A percentile compares a stretch with the other conserved stretches of the same genome.
Conservation (phyloP, 805 yeast species). For the Aciculoconidium aculeatum region DNA sequence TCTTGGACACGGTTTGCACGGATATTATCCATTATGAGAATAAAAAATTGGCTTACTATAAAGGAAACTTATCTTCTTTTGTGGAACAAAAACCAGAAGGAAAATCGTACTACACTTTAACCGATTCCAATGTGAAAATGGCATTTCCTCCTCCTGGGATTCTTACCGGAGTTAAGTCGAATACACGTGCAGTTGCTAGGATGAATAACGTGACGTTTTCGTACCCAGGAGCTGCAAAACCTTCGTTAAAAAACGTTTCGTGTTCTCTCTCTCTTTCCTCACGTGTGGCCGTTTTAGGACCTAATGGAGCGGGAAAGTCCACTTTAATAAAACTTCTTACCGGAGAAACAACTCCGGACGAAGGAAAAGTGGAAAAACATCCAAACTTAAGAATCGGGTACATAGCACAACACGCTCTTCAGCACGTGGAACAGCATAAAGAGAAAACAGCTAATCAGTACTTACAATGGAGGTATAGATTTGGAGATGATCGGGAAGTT, state of each 20-base stretch:
- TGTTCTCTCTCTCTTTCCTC: constrained; percentile 94
- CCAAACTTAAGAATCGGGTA: constrained; percentile 97
- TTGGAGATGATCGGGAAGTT: constrained; percentile 98
- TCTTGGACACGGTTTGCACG: constrained; percentile 92
- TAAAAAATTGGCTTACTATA: constrained; percentile 90
- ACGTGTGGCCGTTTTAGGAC: constrained; percentile 93
- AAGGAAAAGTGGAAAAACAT: constrained; percentile 93
- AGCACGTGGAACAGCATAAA: constrained; percentile 94
- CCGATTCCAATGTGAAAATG: constrained; percentile 92
- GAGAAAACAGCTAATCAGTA: constrained; percentile 98
- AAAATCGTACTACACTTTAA: constrained; percentile 87
- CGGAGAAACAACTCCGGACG: constrained; percentile 81
- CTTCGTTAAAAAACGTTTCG: constrained; percentile 72
- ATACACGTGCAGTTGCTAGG: constrained; percentile 88
- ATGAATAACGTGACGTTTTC: constrained; percentile 79
- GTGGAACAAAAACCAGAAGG: constrained; percentile 94
- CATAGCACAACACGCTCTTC: constrained; percentile 97
- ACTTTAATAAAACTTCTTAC: constrained; percentile 90
- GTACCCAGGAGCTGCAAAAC: constrained; percentile 85
- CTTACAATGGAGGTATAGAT: constrained; percentile 95
- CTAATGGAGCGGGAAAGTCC: constrained; percentile 98
- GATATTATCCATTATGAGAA: constrained; percentile 95
- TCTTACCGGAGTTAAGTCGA: constrained; percentile 93
- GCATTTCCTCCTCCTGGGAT: constrained; percentile 98
- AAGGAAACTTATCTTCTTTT: constrained; percentile 90